Evolutionary conservation across 306 rosid species (phyloP), one percentile per base, ranked within the genome.

Genomic region (Dalbergia oliveri): DNA sequence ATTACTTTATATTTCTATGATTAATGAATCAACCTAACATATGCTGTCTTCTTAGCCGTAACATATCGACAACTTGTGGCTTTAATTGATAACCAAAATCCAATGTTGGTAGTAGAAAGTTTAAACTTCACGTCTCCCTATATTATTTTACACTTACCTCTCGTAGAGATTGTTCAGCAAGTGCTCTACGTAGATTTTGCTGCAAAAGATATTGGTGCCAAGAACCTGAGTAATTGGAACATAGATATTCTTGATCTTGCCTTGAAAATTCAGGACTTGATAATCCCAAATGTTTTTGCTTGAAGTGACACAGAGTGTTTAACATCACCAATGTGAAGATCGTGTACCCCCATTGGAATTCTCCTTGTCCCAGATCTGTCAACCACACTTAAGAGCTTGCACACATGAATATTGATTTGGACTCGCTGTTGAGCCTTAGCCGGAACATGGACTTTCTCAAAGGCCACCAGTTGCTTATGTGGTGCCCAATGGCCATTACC

Each of bases 341-440:
- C 69, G 26, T 95, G 97, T 23, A 65, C 61, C 0, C 98, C 97
- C 89, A 94, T 47, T 0, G 91, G 95, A 63, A 94, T 88, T 81
- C 97, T 91, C 72, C 97, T 84, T 53, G 87, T 89, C 45, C 95
- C 99, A 4, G 83, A 84, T 67, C 50, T 84, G 69, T 95, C 97
- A 61, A 93, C 97, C 0, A 94, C 93, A 67, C 98, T 93, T 2
- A 95, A 80, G 15, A 62, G 78, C 79, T 93, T 93, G 84, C 99
- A 95, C 2, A 95, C 91, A 70, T 94, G 99, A 37, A 94, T 83
- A 9, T 84, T 83, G 5, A 94, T 66, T 19, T 19, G 78, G 12
- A 94, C 87, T 47, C 91, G 83, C 16, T 61, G 86, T 15, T 69
- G 80, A 21, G 81, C 77, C 79, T 83, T 81, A 1, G 93, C 86